Conservation (phyloP, 768 basidiomycete species). For the Auricularia auricula-judae region DNA sequence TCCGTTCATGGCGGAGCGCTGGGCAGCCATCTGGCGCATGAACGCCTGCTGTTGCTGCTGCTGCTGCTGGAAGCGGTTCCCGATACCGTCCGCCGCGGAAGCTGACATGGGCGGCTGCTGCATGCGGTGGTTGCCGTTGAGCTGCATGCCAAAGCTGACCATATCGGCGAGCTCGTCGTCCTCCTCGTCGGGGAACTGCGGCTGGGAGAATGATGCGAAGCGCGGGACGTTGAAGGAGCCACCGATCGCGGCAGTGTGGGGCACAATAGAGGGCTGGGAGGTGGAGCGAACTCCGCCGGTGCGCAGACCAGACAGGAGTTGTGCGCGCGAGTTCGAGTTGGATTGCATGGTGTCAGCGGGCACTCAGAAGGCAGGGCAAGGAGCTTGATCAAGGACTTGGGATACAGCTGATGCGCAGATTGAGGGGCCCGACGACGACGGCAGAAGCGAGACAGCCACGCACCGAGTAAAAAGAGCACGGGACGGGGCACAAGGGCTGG, state of each 20-base stretch:
- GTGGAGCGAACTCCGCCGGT: conserved; percentile 82
- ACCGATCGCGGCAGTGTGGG: conserved; percentile 33
- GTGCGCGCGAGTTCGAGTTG: conserved; percentile 40
- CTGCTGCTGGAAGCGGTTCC: conserved; percentile 57
- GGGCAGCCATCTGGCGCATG: conserved; percentile 7
- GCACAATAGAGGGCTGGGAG: conserved; percentile 35
- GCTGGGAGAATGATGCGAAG: conserved; percentile 35
- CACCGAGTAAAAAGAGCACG: neutral
- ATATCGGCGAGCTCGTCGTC: conserved; percentile 50
- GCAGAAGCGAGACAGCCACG: conserved; percentile 2
- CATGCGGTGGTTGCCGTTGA: conserved; percentile 21
- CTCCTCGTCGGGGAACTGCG: conserved; percentile 35
- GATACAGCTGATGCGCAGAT: conserved; percentile 11
- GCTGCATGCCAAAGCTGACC: conserved; percentile 40
- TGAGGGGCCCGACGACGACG: conserved; percentile 12
- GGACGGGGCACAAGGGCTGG: neutral
- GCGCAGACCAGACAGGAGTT: conserved; percentile 79
- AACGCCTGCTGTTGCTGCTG: conserved; percentile 25
- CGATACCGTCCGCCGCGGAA: conserved; percentile 50
- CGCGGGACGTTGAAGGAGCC: conserved; percentile 55
- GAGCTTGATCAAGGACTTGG: conserved; percentile 30
- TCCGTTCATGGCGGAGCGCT: conserved; percentile 14
- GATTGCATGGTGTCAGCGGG: neutral
- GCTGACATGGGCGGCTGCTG: conserved; percentile 55
- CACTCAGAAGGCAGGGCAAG: conserved; percentile 24